Conservation (phyloP, 306 rosid species). For the Dalbergia cultrata region DNA sequence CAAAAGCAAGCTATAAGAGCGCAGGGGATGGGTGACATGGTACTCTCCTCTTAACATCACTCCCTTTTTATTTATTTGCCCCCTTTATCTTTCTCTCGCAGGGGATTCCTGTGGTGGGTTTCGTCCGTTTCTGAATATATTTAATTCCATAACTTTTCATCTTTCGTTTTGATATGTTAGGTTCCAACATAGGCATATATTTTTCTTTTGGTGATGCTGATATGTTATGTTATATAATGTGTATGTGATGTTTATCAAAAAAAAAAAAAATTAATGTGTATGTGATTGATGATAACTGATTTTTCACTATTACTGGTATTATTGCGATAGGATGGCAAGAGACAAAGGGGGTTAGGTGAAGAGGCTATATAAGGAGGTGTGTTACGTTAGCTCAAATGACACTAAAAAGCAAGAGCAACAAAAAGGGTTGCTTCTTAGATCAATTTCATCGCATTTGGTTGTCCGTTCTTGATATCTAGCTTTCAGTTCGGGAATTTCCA, state of each 20-base stretch:
- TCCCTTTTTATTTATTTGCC: slow-evolving; percentile 52
- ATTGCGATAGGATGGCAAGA: slow-evolving; percentile 35
- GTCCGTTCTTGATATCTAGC: slow-evolving; percentile 46
- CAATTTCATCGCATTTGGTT: slow-evolving; percentile 46
- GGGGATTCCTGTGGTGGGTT: slow-evolving; percentile 83
- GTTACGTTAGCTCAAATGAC: slow-evolving; percentile 46
- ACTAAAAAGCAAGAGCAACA: slow-evolving; percentile 51
- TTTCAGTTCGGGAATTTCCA: slow-evolving; percentile 43
- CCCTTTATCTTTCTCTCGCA: slow-evolving; percentile 62
- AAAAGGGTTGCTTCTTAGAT: slow-evolving; percentile 49
- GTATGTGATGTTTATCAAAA: too few relatives aligned
- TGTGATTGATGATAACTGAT: slow-evolving; percentile 23
- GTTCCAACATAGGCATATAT: neutral
- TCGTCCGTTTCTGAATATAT: slow-evolving; percentile 46
- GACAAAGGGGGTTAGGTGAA: slow-evolving; percentile 59
- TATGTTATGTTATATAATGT: neutral
- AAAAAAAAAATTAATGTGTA: too few relatives aligned
- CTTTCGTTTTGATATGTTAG: slow-evolving; percentile 22
- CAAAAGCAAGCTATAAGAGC: slow-evolving; percentile 38
- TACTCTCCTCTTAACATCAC: slow-evolving; percentile 46
- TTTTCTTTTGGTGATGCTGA: slow-evolving; percentile 8
- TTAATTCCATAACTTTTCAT: neutral
- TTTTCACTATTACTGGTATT: slow-evolving; percentile 12
- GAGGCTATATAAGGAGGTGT: slow-evolving; percentile 76
- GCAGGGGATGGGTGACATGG: slow-evolving; percentile 63